Evolutionary conservation across 768 basidiomycete species (phyloP), one percentile per base, ranked within the genome.

Genomic region (Hygrophorus pudorinus): DNA sequence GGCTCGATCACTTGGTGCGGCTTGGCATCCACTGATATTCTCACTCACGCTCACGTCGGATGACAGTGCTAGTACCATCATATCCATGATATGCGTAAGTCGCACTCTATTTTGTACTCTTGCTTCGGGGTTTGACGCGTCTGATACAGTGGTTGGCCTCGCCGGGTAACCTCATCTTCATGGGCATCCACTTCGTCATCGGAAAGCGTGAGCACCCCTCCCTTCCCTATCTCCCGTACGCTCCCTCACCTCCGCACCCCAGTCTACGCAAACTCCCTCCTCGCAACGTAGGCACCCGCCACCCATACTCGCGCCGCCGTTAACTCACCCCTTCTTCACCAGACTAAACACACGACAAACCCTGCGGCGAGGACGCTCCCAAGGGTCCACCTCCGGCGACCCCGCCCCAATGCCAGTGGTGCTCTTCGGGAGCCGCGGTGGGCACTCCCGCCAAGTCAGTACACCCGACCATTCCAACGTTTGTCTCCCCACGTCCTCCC

Each of bases 171-270:
- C 63, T 76, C 3, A 57, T 76, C 8, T 76, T 75, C 51, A 68
- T 75, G 70, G 75, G 66, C 1, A 49, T 77, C 3, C 71, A 76
- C 51, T 71, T 76, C 47, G 62, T 74, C 17, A 76, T 77, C 44
- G 64, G 67, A 51, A 77, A 77, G 58, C 52, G 74, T 73, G 48
- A 40, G 66, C 48, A 12, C 4, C 48, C 21, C 10, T 35, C 31
- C 3, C 10, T 14, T 31, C 8, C 35, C 32, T 24, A 13, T 10
- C 27, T 12, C 27, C 18, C 1, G 16, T 5, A 12, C 17, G 5
- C 11, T 20, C 28, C 11, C 21, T n/a, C 24, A 12, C 14, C 7
- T 5, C 10, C 17, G 24, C n/a, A 8, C 9, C 13, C 0, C 35
- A 73, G 72, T 72, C 38, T 75, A 75, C 36, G 71, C 73, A 1